phyloP scores from a whole-genome alignment of 2,329 filamentous ascomycete genomes.

The Leptographium flavum region DNA sequence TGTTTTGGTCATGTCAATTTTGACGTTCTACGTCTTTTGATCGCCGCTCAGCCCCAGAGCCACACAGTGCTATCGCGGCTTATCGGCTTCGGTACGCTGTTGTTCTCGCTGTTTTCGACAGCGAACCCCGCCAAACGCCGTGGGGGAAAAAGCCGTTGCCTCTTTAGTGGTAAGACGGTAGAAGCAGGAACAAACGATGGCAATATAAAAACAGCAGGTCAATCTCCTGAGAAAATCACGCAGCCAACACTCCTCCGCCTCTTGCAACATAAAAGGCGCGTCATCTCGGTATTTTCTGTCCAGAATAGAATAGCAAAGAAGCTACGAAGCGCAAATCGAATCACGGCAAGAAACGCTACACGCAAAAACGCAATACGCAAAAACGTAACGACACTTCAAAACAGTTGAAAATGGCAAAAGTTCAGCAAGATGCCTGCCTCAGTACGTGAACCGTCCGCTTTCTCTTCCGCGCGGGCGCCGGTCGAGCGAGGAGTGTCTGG shows the following conservation, averaged over 20 bases:
- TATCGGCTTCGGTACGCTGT: neutral
- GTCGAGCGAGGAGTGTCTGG: conserved; percentile 3
- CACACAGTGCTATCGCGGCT: neutral
- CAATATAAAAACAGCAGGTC: neutral
- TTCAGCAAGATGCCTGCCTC: conserved; percentile 46
- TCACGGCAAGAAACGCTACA: too few relatives aligned
- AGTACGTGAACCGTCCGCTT: conserved; percentile 33
- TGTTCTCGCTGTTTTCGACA: conserved; percentile 1
- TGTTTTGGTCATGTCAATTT: too few relatives aligned
- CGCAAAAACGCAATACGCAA: too few relatives aligned
- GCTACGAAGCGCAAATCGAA: neutral
- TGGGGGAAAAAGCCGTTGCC: neutral
- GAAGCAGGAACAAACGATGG: neutral
- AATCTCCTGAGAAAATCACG: conserved; percentile 2
- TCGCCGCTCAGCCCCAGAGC: conserved; percentile 28
- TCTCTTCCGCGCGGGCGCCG: conserved; percentile 6
- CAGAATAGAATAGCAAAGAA: neutral
- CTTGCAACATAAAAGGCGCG: neutral
- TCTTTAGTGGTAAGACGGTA: neutral
- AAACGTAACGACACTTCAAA: neutral
- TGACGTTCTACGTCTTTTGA: conserved; percentile 43
- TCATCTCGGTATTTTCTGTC: too few relatives aligned
- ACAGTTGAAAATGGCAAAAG: conserved; percentile 34
- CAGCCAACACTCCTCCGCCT: neutral
- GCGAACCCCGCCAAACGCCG: neutral